A percentile compares a stretch with the other conserved stretches of the same genome.
phyloP scores from a whole-genome alignment of 176 grass and related monocot species.

The Carex pumila region DNA sequence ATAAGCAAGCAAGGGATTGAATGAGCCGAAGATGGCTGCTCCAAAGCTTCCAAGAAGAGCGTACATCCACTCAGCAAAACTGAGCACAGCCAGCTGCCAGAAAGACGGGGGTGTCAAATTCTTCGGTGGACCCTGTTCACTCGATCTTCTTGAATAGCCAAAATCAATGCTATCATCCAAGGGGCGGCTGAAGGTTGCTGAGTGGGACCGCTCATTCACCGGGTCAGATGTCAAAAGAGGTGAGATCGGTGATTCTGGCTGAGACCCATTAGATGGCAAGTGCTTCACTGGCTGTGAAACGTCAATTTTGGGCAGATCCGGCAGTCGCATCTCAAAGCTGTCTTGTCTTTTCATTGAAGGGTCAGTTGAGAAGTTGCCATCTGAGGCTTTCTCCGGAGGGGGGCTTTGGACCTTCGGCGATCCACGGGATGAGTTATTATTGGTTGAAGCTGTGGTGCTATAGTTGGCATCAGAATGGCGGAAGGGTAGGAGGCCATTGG shows the following conservation, averaged over 20 bases:
- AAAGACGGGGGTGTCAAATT: slow-evolving; percentile 62
- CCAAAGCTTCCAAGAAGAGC: slow-evolving; percentile 84
- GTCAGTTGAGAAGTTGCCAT: slow-evolving; percentile 55
- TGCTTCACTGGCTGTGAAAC: slow-evolving; percentile 43
- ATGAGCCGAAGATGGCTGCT: slow-evolving; percentile 92
- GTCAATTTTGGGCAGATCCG: slow-evolving; percentile 98
- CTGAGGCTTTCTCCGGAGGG: slow-evolving; percentile 70
- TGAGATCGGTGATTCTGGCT: slow-evolving; percentile 97
- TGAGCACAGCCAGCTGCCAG: slow-evolving; percentile 86
- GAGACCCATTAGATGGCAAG: slow-evolving; percentile 66
- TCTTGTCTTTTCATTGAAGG: slow-evolving; percentile 92
- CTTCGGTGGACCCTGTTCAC: slow-evolving; percentile 20
- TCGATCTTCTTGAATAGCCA: slow-evolving; percentile 15
- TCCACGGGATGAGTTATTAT: slow-evolving; percentile 42
- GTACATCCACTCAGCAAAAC: slow-evolving; percentile 90
- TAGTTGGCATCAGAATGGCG: slow-evolving; percentile 65
- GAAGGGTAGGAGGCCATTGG: slow-evolving; percentile 65
- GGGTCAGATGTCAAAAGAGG: slow-evolving; percentile 91
- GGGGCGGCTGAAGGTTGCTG: slow-evolving; percentile 89
- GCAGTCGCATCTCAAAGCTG: slow-evolving; percentile 83
- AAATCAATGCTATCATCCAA: slow-evolving; percentile 57
- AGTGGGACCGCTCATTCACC: slow-evolving; percentile 94
- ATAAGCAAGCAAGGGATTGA: slow-evolving; percentile 98
- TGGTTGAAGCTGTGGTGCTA: slow-evolving; percentile 27
- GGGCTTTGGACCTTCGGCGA: slow-evolving; percentile 87